Percentiles rank a stretch among this genome's conserved stretches.
Evolutionary conservation across 2,329 filamentous ascomycete species (phyloP).

Genomic region (Alternaria arbusti): DNA sequence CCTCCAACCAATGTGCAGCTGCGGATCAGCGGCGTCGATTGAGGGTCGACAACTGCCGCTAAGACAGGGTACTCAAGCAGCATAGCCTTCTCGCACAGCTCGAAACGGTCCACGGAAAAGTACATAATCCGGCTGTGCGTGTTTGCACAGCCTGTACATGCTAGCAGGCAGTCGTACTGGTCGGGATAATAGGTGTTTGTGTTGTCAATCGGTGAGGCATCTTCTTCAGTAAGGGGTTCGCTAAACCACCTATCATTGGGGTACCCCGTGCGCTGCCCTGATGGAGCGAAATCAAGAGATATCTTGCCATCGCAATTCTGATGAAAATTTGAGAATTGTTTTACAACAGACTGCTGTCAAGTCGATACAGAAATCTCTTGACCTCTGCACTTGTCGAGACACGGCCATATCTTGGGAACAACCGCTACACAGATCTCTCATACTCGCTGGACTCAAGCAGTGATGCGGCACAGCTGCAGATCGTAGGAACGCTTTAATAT

Average conservation of each 20-base stretch:
- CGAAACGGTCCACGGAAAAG: neutral
- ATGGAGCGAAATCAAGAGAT: no score
- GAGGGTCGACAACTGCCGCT: neutral
- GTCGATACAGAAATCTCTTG: no score
- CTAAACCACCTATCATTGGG: neutral
- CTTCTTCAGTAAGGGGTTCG: neutral
- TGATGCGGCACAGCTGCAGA: no score
- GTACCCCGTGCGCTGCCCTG: neutral
- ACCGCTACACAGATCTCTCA: neutral
- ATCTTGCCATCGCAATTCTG: neutral
- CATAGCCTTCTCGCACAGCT: neutral
- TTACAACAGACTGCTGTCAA: no score
- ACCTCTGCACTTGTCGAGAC: no score
- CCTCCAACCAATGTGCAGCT: neutral
- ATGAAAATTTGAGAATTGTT: no score
- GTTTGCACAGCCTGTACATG: neutral
- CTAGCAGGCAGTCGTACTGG: neutral
- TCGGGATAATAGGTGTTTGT: neutral
- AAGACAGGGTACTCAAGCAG: neutral
- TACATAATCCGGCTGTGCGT: neutral
- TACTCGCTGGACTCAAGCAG: no score
- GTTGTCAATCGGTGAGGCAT: neutral
- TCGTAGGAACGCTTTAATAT: no score
- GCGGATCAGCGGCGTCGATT: neutral
- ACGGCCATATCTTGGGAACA: neutral